Evolutionary conservation across 176 grass and related monocot species (phyloP).

Genomic region (Tuctoria greenei): DNA sequence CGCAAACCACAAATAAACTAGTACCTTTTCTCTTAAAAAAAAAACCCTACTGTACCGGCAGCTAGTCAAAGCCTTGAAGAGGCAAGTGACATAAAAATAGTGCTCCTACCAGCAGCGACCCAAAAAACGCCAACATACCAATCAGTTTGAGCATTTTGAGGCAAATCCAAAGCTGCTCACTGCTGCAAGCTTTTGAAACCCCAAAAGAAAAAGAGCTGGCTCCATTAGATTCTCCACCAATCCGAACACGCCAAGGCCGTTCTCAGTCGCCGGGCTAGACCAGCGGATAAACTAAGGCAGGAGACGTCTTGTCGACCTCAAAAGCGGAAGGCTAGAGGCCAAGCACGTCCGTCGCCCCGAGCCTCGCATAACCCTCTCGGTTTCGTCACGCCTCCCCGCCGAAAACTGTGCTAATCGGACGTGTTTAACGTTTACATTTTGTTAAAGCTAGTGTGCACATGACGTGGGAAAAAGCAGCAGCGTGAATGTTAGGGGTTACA

Average conservation of each 20-base stretch:
- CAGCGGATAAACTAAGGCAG: conserved; percentile 31
- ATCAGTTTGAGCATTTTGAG: conserved; percentile 24
- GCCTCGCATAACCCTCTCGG: neutral
- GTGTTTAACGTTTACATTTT: neutral
- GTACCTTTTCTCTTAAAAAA: too few relatives aligned
- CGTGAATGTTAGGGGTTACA: too few relatives aligned
- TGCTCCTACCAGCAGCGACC: neutral
- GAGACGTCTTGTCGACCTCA: conserved; percentile 43
- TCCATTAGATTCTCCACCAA: conserved; percentile 53
- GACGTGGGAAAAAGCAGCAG: neutral
- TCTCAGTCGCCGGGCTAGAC: conserved; percentile 6
- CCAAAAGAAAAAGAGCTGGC: neutral
- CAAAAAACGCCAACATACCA: neutral
- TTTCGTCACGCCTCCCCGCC: conserved; percentile 24
- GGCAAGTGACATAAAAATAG: conserved; percentile 12
- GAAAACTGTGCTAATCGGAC: neutral
- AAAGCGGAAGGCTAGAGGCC: conserved; percentile 33
- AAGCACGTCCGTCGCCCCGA: conserved; percentile 12
- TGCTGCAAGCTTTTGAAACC: conserved; percentile 13
- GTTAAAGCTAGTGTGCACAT: conserved; percentile 7
- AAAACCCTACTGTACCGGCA: neutral
- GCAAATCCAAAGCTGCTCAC: conserved; percentile 43
- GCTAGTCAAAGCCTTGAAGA: neutral
- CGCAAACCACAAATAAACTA: too few relatives aligned
- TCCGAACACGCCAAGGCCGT: conserved; percentile 21